These are phyloP conservation scores for Teratosphaeria zuluensis DNA, from an alignment of 2,329 filamentous ascomycete species.

Conservation along the genomic window DNA sequence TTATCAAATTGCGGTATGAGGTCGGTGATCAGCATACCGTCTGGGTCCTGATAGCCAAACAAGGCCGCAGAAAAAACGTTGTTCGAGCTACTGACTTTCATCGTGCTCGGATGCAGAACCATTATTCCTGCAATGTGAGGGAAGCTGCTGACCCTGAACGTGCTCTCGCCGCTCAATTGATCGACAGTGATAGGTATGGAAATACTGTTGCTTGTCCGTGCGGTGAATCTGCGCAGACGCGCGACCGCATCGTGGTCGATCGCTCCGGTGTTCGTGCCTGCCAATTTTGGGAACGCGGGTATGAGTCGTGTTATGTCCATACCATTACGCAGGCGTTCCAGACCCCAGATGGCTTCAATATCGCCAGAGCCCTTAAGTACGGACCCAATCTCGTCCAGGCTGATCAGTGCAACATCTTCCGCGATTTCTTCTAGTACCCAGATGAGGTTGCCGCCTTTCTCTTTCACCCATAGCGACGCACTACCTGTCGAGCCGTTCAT, in stretches of 20 bases:
- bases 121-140: slow-evolving; percentile 97
- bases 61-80: slow-evolving; percentile 86
- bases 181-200: slow-evolving; percentile 79
- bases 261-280: slow-evolving; percentile 59
- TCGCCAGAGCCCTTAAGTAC: slow-evolving; percentile 64
- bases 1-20: slow-evolving; percentile 82
- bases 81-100: slow-evolving; percentile 85
- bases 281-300: slow-evolving; percentile 69
- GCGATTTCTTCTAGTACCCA: slow-evolving; percentile 98
- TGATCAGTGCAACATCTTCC: slow-evolving; percentile 75
- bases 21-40: slow-evolving; percentile 68
- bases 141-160: slow-evolving; percentile 82
- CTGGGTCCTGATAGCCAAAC: slow-evolving; percentile 78
- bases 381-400: slow-evolving; percentile 66
- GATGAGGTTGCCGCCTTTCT: slow-evolving; percentile 85
- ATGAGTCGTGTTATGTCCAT: slow-evolving; percentile 70
- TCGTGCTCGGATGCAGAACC: slow-evolving; percentile 68
- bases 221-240: slow-evolving; percentile 72
- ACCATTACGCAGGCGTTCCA: slow-evolving; percentile 54
- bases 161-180: slow-evolving; percentile 56
- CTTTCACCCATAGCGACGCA: slow-evolving; percentile 96
- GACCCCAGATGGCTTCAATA: slow-evolving; percentile 79
- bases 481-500: slow-evolving; percentile 85
- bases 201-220: slow-evolving; percentile 63
- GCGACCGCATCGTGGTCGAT: slow-evolving; percentile 69